A percentile compares a stretch with the other conserved stretches of the same genome.
These are phyloP conservation scores for Saturnispora serradocipensis DNA, from an alignment of 805 yeast species.

Conservation along the genomic window DNA sequence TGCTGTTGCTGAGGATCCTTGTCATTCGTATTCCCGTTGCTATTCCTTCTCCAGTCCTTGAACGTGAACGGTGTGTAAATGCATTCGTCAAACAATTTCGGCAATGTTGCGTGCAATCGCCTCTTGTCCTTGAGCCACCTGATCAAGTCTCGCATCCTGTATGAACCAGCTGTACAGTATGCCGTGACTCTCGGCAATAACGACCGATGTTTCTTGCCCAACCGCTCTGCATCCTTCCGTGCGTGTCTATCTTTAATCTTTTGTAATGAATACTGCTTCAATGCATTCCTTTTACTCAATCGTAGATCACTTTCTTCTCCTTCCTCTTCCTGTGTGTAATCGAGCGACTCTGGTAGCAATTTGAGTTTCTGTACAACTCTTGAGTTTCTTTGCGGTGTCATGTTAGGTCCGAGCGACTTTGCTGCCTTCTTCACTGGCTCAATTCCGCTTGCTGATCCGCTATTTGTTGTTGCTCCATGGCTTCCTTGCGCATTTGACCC, in stretches of 20 bases:
- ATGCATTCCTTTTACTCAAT: conserved; percentile 29
- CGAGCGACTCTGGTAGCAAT: conserved; percentile 53
- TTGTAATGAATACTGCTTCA: conserved; percentile 51
- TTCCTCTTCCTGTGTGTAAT: conserved; percentile 19
- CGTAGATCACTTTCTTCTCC: conserved; percentile 12
- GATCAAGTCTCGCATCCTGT: conserved; percentile 76
- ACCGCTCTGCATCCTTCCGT: conserved; percentile 83
- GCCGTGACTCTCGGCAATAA: conserved; percentile 90
- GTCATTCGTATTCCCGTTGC: conserved; percentile 1
- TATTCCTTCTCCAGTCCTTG: conserved; percentile 57
- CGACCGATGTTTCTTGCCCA: conserved; percentile 80
- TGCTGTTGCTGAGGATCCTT: background rate
- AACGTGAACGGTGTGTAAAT: conserved; percentile 83
- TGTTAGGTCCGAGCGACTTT: conserved; percentile 35
- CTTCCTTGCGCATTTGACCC: background rate
- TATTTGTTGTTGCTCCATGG: background rate
- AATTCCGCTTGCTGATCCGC: background rate
- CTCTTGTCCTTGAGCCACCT: conserved; percentile 79
- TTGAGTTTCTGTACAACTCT: conserved; percentile 68
- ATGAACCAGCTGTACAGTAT: conserved; percentile 91
- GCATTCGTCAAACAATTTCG: conserved; percentile 90
- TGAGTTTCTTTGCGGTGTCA: conserved; percentile 68
- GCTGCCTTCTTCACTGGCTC: conserved; percentile 16
- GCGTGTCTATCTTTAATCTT: conserved; percentile 83
- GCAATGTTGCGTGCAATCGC: conserved; percentile 64